Percentiles rank a stretch among this genome's conserved stretches.
These are phyloP conservation scores for Volutella citrinella DNA, from an alignment of 2,329 filamentous ascomycete species.

Conservation along the genomic window DNA sequence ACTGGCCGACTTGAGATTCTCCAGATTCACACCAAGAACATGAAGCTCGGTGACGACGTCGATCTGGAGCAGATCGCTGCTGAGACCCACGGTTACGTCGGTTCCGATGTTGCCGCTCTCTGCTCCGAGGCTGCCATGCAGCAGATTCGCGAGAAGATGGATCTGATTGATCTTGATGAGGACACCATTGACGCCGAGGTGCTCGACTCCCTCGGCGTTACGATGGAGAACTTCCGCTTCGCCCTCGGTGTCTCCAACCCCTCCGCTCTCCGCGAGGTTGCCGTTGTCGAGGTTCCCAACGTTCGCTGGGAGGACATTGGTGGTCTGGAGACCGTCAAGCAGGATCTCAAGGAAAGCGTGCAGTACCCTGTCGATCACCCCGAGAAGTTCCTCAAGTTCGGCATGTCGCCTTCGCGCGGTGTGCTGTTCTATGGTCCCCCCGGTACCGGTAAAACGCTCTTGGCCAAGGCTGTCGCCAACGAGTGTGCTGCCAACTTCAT, in stretches of 20 bases:
- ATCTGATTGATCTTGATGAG: constrained; percentile 97
- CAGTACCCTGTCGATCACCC: constrained; percentile 99
- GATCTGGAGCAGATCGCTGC: constrained; percentile 95
- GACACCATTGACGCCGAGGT: constrained; percentile 99
- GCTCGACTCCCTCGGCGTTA: constrained; percentile 94
- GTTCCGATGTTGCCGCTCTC: constrained; percentile 95
- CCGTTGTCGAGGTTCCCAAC: constrained; percentile 98
- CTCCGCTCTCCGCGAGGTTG: constrained; percentile 96
- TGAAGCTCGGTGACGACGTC: constrained; percentile 97
- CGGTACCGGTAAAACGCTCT: constrained; percentile 99
- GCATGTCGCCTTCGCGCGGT: constrained; percentile 94
- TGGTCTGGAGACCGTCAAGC: constrained; percentile 97
- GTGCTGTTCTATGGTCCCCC: constrained; percentile 98
- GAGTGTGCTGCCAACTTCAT: constrained; percentile 99
- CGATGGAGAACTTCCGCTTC: constrained; percentile 99
- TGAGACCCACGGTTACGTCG: constrained; percentile 98
- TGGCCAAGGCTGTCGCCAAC: constrained; percentile 99
- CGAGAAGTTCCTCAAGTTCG: constrained; percentile 99
- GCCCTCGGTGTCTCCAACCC: constrained; percentile 98
- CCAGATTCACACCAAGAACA: constrained; percentile 99
- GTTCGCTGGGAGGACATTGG: constrained; percentile 99
- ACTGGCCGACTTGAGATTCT: constrained; percentile 98
- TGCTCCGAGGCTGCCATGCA: constrained; percentile 99
- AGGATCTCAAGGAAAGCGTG: constrained; percentile 97
- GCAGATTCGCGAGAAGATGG: constrained; percentile 99